phyloP scores from a whole-genome alignment of 2,329 filamentous ascomycete species.

The Daldinia sp. region DNA sequence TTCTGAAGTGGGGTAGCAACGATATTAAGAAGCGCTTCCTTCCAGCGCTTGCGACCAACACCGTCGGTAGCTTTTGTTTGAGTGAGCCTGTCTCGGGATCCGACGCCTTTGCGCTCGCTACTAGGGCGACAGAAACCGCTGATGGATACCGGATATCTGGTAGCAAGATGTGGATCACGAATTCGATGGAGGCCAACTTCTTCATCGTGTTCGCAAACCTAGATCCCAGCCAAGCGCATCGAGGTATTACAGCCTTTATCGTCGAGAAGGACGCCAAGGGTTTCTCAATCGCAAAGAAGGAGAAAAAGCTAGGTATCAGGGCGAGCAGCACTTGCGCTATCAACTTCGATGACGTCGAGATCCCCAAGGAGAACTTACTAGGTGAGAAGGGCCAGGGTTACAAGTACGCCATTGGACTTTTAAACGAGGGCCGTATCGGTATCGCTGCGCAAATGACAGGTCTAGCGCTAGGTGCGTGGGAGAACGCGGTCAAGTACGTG shows the following conservation, averaged over 20 bases:
- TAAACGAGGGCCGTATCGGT: slow-evolving; percentile 97
- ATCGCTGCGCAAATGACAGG: slow-evolving; percentile 99
- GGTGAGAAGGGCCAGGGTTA: slow-evolving; percentile 92
- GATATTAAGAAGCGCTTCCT: slow-evolving; percentile 85
- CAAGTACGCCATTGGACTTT: slow-evolving; percentile 92
- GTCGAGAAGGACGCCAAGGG: slow-evolving; percentile 89
- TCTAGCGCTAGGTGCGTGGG: slow-evolving; percentile 90
- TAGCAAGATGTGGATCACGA: slow-evolving; percentile 99
- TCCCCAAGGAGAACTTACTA: slow-evolving; percentile 87
- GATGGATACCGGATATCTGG: slow-evolving; percentile 88
- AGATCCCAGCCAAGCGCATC: slow-evolving; percentile 90
- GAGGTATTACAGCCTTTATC: slow-evolving; percentile 95
- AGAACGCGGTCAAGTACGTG: slow-evolving; percentile 93
- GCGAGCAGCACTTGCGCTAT: slow-evolving; percentile 96
- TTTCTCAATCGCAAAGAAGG: slow-evolving; percentile 97
- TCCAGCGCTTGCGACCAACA: slow-evolving; percentile 87
- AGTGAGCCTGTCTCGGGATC: slow-evolving; percentile 93
- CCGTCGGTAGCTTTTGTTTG: slow-evolving; percentile 90
- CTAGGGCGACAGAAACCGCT: slow-evolving; percentile 84
- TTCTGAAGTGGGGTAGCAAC: slow-evolving; percentile 83
- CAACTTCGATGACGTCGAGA: slow-evolving; percentile 94
- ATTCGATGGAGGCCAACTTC: slow-evolving; percentile 90
- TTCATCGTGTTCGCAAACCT: slow-evolving; percentile 99
- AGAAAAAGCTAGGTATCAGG: slow-evolving; percentile 98
- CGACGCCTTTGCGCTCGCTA: slow-evolving; percentile 94